These are phyloP conservation scores for Strigomonas culicis DNA, from an alignment of 208 protist species.

Conservation along the genomic window DNA sequence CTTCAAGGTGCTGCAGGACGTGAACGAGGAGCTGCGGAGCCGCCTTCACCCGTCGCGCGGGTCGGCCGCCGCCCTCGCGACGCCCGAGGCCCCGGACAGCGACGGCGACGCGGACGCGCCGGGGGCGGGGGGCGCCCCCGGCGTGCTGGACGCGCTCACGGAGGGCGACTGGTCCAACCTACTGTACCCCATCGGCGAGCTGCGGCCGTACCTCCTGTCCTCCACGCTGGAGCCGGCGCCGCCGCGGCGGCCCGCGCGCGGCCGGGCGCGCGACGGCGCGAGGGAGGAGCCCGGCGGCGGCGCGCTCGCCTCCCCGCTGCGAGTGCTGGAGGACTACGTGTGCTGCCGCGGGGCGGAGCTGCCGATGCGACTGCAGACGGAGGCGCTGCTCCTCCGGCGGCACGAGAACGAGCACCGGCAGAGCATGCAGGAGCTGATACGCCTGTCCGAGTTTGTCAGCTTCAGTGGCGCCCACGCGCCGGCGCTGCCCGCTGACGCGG, in stretches of 20 bases:
- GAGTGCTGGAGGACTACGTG: constrained; percentile 27
- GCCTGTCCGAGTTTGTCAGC: constrained; percentile 53
- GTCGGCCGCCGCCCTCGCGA: no score
- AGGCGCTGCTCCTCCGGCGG: constrained; percentile 45
- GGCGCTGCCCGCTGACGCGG: constrained; percentile 7
- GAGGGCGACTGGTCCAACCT: constrained; percentile 32
- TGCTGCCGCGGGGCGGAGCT: constrained; percentile 51
- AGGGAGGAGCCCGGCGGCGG: neutral
- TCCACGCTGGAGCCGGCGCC: no score
- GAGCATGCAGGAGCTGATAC: constrained; percentile 59
- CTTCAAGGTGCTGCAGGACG: no score
- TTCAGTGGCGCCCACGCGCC: constrained; percentile 14
- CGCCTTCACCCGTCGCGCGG: no score
- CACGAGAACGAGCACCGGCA: constrained; percentile 62
- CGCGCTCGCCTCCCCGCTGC: neutral
- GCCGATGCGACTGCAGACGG: constrained; percentile 71
- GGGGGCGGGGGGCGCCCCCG: neutral
- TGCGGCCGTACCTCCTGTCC: constrained; percentile 17
- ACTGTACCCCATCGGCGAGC: constrained; percentile 25
- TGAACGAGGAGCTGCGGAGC: no score
- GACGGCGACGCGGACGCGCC: no score
- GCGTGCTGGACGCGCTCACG: constrained; percentile 23
- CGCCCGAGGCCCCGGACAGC: no score
- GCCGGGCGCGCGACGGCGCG: neutral
- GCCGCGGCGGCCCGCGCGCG: neutral